Evolutionary conservation across 2,329 filamentous ascomycete species (phyloP), one percentile per base, ranked within the genome.

Genomic region (Fusarium albosuccineum): DNA sequence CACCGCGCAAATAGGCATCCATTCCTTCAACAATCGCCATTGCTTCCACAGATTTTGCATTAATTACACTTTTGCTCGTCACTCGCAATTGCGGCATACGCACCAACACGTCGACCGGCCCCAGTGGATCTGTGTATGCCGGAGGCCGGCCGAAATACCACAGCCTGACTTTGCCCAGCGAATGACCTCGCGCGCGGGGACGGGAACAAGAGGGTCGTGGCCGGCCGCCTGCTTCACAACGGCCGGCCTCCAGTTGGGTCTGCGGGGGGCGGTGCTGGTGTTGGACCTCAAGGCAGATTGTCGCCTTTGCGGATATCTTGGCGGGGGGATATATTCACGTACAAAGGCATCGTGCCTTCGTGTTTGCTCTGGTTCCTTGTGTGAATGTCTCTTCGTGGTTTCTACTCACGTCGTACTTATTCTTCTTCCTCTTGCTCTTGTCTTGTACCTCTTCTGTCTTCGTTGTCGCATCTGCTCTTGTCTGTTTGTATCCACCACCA

Each of bases 91-190:
- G 57, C 17, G 17, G 49, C 36, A 17, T 17, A 37, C 44, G 46
- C 26, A 36, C 58, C 57, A 67, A 66, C 57, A 60, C 52, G 48
- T 60, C 17, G 54, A 49, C 46, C 54, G 9, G 6, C 14, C 29
- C 22, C 11, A 36, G 34, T 51, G 57, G 55, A 42, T 10, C 42
- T 48, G 26, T n/a, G 14, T 10, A 63, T 67, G 61, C 39, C 9
- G 71, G 71, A 73, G 71, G 71, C 71, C 71, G 44, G 40, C 61
- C 67, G 57, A 30, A 7, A 45, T 40, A 40, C 37, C 51, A 44
- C 36, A 55, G 62, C 61, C 51, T 68, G 50, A 14, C 60, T 51
- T 30, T 11, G 11, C 22, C 22, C 8, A 55, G 46, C 69, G 50
- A 73, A 73, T 71, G 7, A 58, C 27, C 39, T 8, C 1, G 0